phyloP scores from a whole-genome alignment of 2,329 filamentous ascomycete genomes.

The Fusarium albidum region DNA sequence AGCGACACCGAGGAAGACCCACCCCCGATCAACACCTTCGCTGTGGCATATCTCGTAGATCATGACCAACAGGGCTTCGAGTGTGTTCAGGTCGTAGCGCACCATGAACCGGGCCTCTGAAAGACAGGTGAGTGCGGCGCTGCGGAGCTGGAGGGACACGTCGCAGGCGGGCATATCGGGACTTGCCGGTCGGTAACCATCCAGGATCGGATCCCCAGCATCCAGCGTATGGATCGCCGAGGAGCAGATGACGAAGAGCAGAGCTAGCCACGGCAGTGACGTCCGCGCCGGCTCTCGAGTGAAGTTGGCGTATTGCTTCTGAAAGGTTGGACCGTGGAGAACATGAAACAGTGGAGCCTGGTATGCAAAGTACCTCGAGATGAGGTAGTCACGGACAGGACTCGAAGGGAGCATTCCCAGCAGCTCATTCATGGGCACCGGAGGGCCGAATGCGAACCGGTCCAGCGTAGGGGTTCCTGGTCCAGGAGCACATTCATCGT shows the following conservation, averaged over 20 bases:
- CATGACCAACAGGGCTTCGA: slow-evolving; percentile 20
- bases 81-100: slow-evolving; percentile 22
- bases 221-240: slow-evolving; percentile 16
- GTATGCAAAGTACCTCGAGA: slow-evolving; percentile 19
- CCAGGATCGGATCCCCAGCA: slow-evolving; percentile 13
- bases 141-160: slow-evolving; percentile 7
- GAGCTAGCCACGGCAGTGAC: slow-evolving; percentile 24
- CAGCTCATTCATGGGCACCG: slow-evolving; percentile 6
- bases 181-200: not conserved
- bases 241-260: slow-evolving; percentile 29
- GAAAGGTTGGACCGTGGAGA: slow-evolving; percentile 26
- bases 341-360: slow-evolving; percentile 25
- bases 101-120: slow-evolving; percentile 25
- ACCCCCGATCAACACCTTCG: slow-evolving; percentile 22
- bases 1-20: slow-evolving; percentile 29
- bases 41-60: slow-evolving; percentile 21
- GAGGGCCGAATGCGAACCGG: slow-evolving; percentile 14
- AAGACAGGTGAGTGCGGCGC: slow-evolving; percentile 20
- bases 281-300: not conserved
- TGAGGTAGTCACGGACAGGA: slow-evolving; percentile 18
- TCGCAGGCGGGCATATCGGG: not conserved
- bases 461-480: not conserved
- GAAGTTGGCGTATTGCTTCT: slow-evolving; percentile 25
- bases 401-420: slow-evolving; percentile 10
- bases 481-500: not conserved